Percentiles rank a stretch among this genome's conserved stretches.
Evolutionary conservation across 495 filamentous ascomycete genomes (phyloP).

Genomic region (Penicillium flavigenum): DNA sequence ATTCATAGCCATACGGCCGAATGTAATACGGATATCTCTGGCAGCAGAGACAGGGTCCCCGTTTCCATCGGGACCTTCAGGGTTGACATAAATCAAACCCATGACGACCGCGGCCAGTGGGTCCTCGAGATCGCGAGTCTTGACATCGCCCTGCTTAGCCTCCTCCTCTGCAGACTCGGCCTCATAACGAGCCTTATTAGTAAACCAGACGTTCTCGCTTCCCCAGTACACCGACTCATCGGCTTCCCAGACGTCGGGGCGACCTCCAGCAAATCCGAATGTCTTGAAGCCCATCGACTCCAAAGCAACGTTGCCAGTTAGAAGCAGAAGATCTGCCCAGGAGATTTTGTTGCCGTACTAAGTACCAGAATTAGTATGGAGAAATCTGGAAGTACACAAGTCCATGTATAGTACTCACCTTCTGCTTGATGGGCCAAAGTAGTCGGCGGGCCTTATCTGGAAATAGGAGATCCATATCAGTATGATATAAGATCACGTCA

Average conservation of each 20-base stretch:
- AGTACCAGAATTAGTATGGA: not conserved
- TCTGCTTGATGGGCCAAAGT: slow-evolving; percentile 77
- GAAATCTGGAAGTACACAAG: not conserved
- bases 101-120: slow-evolving; percentile 66
- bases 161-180: slow-evolving; percentile 49
- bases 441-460: slow-evolving; percentile 69
- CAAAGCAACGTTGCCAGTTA: slow-evolving; percentile 71
- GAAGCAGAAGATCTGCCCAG: slow-evolving; percentile 67
- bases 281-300: slow-evolving; percentile 74
- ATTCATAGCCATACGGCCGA: slow-evolving; percentile 75
- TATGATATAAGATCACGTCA: not conserved
- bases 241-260: slow-evolving; percentile 66
- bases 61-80: slow-evolving; percentile 68
- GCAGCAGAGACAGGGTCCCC: slow-evolving; percentile 67
- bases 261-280: slow-evolving; percentile 69
- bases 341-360: slow-evolving; percentile 74
- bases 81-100: slow-evolving; percentile 77
- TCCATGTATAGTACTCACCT: slow-evolving; percentile 24
- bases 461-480: not conserved
- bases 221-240: slow-evolving; percentile 76
- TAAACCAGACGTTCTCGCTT: slow-evolving; percentile 65
- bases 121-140: slow-evolving; percentile 59
- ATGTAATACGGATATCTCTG: slow-evolving; percentile 67
- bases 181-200: slow-evolving; percentile 63
- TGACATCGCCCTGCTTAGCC: slow-evolving; percentile 50